These are phyloP conservation scores for Spiromastix sp. DNA, from an alignment of 2,329 filamentous ascomycete genomes.

Conservation along the genomic window DNA sequence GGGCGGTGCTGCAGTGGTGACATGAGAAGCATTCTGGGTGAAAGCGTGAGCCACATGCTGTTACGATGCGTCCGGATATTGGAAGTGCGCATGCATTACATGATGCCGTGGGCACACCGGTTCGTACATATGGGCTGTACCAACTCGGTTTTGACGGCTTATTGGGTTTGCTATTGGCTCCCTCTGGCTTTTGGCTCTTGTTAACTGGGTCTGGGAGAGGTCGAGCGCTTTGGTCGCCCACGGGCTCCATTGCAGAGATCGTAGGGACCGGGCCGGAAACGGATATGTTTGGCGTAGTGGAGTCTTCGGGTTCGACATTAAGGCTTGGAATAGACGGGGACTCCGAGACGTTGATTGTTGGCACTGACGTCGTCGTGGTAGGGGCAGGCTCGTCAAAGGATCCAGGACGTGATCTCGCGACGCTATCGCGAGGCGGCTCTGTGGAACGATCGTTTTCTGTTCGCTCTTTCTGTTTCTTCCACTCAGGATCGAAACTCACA, in stretches of 20 bases:
- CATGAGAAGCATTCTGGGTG: slow-evolving; percentile 91
- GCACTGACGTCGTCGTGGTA: slow-evolving; percentile 18
- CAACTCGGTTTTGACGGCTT: slow-evolving; percentile 23
- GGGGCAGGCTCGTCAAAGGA: slow-evolving; percentile 6
- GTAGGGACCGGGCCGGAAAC: slow-evolving; percentile 15
- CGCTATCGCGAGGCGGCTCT: slow-evolving; percentile 13
- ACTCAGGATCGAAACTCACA: slow-evolving; percentile 88
- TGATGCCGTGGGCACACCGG: slow-evolving; percentile 51
- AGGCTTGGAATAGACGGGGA: slow-evolving; percentile 16
- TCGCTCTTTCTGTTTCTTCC: slow-evolving; percentile 52
- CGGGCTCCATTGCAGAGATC: slow-evolving; percentile 19
- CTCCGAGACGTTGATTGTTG: slow-evolving; percentile 43
- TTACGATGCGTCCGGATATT: slow-evolving; percentile 85
- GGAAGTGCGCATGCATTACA: slow-evolving; percentile 77
- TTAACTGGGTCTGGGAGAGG: slow-evolving; percentile 13
- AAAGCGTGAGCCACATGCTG: slow-evolving; percentile 71
- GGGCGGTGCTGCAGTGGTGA: slow-evolving; percentile 71
- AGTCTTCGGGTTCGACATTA: slow-evolving; percentile 6
- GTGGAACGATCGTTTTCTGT: slow-evolving; percentile 20
- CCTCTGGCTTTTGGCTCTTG: slow-evolving; percentile 7
- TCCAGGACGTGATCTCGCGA: slow-evolving; percentile 7
- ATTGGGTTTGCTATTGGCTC: neutral
- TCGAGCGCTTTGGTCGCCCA: slow-evolving; percentile 10
- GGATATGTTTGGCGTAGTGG: slow-evolving; percentile 12
- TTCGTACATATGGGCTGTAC: slow-evolving; percentile 35